Conservation (phyloP, 345 rosid species). For the Nasturtium officinale region DNA sequence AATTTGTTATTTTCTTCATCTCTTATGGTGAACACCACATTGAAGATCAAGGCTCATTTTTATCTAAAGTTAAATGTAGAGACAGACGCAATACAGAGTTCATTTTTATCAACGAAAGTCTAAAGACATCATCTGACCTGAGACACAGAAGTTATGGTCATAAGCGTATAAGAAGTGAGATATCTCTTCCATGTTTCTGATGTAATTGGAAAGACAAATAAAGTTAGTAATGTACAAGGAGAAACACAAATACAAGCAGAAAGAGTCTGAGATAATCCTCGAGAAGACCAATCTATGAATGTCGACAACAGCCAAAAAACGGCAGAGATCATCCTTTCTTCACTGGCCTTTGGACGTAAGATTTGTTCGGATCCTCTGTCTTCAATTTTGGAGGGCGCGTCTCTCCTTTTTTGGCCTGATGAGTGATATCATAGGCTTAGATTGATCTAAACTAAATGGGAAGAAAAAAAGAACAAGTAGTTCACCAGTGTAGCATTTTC, state of each 20-base stretch:
- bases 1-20: constrained; percentile 19
- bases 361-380: constrained; percentile 98
- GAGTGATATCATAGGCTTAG: neutral
- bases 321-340: constrained; percentile 62
- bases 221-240: constrained; percentile 31
- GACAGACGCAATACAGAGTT: neutral
- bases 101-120: neutral
- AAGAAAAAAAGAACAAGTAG: neutral
- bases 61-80: neutral
- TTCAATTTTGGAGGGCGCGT: constrained; percentile 91
- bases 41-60: neutral
- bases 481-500: neutral
- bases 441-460: neutral
- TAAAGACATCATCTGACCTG: constrained; percentile 11
- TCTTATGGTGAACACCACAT: constrained; percentile 1
- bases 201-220: constrained; percentile 15
- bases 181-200: constrained; percentile 24
- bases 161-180: constrained; percentile 9
- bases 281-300: constrained; percentile 33
- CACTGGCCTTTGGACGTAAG: constrained; percentile 93
- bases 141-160: constrained; percentile 16
- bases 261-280: neutral
- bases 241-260: constrained; percentile 13
- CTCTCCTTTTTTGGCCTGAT: constrained; percentile 88
- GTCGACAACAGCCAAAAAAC: constrained; percentile 17